phyloP scores from a whole-genome alignment of 2,329 filamentous ascomycete genomes.

The Pseudocercospora macadamiae region DNA sequence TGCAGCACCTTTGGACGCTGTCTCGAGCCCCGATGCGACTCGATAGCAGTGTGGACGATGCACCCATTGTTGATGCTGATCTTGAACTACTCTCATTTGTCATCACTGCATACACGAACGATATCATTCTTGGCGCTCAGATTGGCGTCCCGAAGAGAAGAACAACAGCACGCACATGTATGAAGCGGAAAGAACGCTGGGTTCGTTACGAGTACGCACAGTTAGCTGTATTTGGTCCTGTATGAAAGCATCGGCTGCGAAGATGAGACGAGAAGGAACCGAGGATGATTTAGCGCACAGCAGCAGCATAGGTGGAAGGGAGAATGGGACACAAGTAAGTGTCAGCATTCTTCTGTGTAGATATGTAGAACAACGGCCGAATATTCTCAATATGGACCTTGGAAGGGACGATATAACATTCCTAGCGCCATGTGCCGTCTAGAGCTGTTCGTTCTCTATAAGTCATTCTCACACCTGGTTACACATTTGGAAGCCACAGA shows the following conservation, averaged over 20 bases:
- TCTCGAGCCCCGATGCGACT: conserved; percentile 13
- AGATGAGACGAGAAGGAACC: conserved; percentile 4
- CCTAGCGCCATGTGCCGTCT: too few species aligned
- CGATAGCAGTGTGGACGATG: background rate
- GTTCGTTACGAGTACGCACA: conserved; percentile 17
- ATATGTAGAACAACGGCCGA: conserved; percentile 14
- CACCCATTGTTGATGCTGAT: background rate
- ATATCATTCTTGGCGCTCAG: background rate
- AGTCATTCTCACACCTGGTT: too few species aligned
- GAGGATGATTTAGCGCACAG: conserved; percentile 19
- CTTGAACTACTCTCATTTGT: background rate
- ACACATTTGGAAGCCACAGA: too few species aligned
- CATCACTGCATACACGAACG: conserved; percentile 4
- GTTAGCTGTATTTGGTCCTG: conserved; percentile 1
- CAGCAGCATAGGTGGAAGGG: conserved; percentile 9
- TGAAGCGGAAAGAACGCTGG: conserved; percentile 17
- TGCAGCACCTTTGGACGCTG: conserved; percentile 76
- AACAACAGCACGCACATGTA: conserved; percentile 5
- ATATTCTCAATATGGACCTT: background rate
- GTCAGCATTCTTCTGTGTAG: conserved; percentile 17
- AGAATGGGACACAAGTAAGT: background rate
- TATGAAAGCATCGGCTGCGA: background rate
- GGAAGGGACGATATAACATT: too few species aligned
- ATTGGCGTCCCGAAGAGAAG: conserved; percentile 3
- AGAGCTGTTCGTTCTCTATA: too few species aligned